Conservation (phyloP, 2,329 filamentous ascomycete species). For the Graphium sp. region DNA sequence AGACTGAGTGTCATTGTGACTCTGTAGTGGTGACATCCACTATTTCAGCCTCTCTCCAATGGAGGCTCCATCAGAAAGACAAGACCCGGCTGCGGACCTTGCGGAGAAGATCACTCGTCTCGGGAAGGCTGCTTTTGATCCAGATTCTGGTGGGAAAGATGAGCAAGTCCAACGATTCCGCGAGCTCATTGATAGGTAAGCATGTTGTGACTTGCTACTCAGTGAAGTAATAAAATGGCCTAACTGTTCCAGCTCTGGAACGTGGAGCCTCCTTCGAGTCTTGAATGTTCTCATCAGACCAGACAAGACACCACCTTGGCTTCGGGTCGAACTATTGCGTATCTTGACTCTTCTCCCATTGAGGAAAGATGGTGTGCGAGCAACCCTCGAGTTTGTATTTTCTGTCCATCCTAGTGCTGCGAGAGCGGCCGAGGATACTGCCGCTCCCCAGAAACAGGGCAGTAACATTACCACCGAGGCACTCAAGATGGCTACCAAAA, state of each 20-base stretch:
- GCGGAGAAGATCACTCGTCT: too few species aligned
- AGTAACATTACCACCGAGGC: constrained; percentile 53
- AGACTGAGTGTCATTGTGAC: too few species aligned
- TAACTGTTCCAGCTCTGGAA: constrained; percentile 12
- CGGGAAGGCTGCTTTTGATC: too few species aligned
- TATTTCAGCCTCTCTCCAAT: too few species aligned
- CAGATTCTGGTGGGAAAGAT: too few species aligned
- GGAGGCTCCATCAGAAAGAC: too few species aligned
- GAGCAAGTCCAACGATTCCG: constrained; percentile 24
- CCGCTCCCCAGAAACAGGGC: constrained; percentile 33
- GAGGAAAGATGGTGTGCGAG: constrained; percentile 44
- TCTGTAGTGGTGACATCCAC: too few species aligned
- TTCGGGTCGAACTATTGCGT: constrained; percentile 37
- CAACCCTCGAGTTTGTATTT: constrained; percentile 55
- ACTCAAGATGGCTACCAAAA: constrained; percentile 41
- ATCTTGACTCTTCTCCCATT: constrained; percentile 44
- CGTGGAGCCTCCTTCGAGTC: constrained; percentile 39
- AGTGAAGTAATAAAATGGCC: neutral
- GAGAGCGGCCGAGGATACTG: constrained; percentile 19
- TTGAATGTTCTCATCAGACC: constrained; percentile 49
- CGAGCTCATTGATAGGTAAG: constrained; percentile 30
- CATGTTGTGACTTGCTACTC: too few species aligned
- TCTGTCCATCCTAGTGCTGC: constrained; percentile 43
- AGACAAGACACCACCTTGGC: constrained; percentile 37
- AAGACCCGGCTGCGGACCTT: too few species aligned